Conservation (phyloP, 768 basidiomycete species). For the Pholiota microspora region DNA sequence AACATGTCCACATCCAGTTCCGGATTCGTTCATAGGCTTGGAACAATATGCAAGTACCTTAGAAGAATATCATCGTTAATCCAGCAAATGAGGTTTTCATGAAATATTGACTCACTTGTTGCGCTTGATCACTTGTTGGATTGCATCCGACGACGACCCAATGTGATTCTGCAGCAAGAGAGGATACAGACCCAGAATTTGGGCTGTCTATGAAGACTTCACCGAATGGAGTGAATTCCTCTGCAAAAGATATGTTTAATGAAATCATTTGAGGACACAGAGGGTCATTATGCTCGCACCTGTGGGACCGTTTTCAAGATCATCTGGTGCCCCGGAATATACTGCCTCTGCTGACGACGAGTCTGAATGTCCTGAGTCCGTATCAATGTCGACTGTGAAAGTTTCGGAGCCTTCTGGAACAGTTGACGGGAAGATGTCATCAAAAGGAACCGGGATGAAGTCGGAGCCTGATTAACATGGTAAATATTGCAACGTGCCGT, state of each 20-base stretch:
- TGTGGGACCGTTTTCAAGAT: not conserved
- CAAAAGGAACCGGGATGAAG: slow-evolving; percentile 14
- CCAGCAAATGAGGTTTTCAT: too few relatives aligned
- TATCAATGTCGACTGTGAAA: slow-evolving; percentile 21
- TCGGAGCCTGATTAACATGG: not conserved
- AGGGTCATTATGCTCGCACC: not conserved
- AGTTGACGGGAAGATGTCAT: slow-evolving; percentile 16
- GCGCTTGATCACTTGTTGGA: slow-evolving; percentile 19
- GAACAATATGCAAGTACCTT: slow-evolving; percentile 24
- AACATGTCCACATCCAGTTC: slow-evolving; percentile 20
- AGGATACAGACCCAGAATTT: slow-evolving; percentile 22
- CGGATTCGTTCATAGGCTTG: slow-evolving; percentile 8
- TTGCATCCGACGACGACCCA: slow-evolving; percentile 23
- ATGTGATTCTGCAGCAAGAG: slow-evolving; percentile 18
- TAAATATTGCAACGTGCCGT: not conserved
- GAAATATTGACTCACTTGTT: slow-evolving; percentile 9
- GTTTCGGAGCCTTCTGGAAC: slow-evolving; percentile 15
- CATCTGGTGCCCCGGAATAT: not conserved
- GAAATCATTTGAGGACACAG: not conserved
- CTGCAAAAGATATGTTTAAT: not conserved
- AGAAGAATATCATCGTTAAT: too few relatives aligned
- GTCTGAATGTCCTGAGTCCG: slow-evolving; percentile 9
- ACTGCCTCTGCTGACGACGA: slow-evolving; percentile 1
- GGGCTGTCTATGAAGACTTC: slow-evolving; percentile 24
- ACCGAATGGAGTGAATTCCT: slow-evolving; percentile 11